These are phyloP conservation scores for Aspergillus baeticus DNA, from an alignment of 495 filamentous ascomycete species.

Conservation along the genomic window DNA sequence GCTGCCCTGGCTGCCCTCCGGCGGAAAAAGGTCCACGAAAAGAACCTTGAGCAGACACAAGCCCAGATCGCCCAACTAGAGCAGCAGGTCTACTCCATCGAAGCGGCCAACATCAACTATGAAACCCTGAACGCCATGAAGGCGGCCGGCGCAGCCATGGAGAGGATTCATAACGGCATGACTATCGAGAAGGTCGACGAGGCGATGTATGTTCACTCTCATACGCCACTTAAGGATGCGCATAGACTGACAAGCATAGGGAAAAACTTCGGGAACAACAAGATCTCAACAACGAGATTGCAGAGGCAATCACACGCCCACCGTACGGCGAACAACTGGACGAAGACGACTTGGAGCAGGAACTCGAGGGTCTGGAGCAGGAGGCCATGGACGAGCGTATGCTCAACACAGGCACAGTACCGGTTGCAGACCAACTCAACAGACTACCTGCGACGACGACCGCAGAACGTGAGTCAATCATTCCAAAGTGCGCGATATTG, in stretches of 20 bases:
- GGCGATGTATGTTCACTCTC: slow-evolving; percentile 72
- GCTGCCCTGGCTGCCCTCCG: slow-evolving; percentile 88
- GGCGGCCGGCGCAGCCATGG: slow-evolving; percentile 83
- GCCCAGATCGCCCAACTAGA: slow-evolving; percentile 89
- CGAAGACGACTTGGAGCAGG: slow-evolving; percentile 79
- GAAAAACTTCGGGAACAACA: slow-evolving; percentile 92
- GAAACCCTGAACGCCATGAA: slow-evolving; percentile 96
- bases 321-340: slow-evolving; percentile 72
- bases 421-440: slow-evolving; percentile 67
- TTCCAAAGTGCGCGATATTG: background rate
- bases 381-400: slow-evolving; percentile 90
- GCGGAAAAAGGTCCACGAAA: slow-evolving; percentile 91
- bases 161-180: slow-evolving; percentile 83
- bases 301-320: slow-evolving; percentile 72
- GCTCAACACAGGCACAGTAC: slow-evolving; percentile 80
- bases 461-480: slow-evolving; percentile 66
- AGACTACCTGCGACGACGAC: slow-evolving; percentile 70
- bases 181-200: slow-evolving; percentile 91
- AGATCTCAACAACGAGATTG: slow-evolving; percentile 88
- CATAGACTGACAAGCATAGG: slow-evolving; percentile 46
- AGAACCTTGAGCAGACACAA: slow-evolving; percentile 84
- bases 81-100: slow-evolving; percentile 94
- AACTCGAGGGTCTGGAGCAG: slow-evolving; percentile 77
- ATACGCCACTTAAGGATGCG: background rate
- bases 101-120: slow-evolving; percentile 97